Conservation (phyloP, 2,329 filamentous ascomycete genomes). For the Biscogniauxia sp. region DNA sequence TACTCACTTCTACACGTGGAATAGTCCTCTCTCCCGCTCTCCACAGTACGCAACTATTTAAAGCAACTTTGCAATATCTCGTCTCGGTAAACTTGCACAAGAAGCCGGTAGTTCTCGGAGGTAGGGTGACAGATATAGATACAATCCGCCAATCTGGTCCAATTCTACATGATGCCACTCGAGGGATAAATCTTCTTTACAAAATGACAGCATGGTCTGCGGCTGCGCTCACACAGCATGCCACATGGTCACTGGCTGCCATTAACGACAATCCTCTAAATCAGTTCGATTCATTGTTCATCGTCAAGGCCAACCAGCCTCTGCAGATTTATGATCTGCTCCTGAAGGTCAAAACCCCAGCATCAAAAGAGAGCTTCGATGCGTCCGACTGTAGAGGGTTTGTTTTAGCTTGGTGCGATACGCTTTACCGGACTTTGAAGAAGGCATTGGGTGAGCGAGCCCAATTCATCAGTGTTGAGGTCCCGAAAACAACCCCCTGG, state of each 20-base stretch:
- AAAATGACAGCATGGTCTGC: constrained; percentile 92
- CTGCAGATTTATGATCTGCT: constrained; percentile 56
- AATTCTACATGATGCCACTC: constrained; percentile 72
- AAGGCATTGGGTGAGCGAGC: constrained; percentile 75
- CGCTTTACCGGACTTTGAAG: constrained; percentile 63
- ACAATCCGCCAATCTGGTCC: constrained; percentile 51
- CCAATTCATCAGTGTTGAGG: constrained; percentile 61
- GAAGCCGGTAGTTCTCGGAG: constrained; percentile 58
- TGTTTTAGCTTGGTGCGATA: constrained; percentile 47
- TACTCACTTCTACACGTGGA: not conserved
- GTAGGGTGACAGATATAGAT: constrained; percentile 43
- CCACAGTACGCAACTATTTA: constrained; percentile 92
- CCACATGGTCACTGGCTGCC: constrained; percentile 69
- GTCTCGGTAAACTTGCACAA: constrained; percentile 69
- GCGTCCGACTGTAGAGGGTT: constrained; percentile 43
- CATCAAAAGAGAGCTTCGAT: constrained; percentile 19
- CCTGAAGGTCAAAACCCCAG: constrained; percentile 32
- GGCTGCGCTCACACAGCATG: constrained; percentile 67
- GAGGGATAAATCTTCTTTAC: constrained; percentile 78
- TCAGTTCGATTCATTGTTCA: constrained; percentile 84
- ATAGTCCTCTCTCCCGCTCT: constrained; percentile 71
- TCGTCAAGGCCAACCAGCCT: constrained; percentile 56
- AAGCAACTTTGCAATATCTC: constrained; percentile 86
- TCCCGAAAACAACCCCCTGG: constrained; percentile 43
- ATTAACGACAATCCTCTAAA: constrained; percentile 72